These are phyloP conservation scores for Pythium apleroticum DNA, from an alignment of 352 stramenopile species.

Conservation along the genomic window DNA sequence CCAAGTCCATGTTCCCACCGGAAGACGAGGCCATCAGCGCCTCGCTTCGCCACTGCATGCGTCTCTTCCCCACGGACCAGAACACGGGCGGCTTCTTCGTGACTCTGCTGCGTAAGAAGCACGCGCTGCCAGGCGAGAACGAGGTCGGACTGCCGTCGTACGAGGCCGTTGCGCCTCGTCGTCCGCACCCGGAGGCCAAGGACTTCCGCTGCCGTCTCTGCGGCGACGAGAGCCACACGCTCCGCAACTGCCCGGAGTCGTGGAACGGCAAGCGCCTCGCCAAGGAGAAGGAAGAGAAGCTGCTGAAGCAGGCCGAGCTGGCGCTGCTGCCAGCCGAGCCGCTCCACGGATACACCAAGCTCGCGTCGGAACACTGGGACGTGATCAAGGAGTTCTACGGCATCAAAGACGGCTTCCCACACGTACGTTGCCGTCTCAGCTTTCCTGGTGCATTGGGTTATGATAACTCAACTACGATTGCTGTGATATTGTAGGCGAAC, in stretches of 20 bases:
- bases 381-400: slow-evolving; percentile 68
- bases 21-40: slow-evolving; percentile 37
- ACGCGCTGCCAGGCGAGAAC: slow-evolving; percentile 31
- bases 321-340: slow-evolving; percentile 17
- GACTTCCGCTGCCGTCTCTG: slow-evolving; percentile 38
- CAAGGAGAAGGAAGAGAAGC: slow-evolving; percentile 22
- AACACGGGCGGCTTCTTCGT: slow-evolving; percentile 99
- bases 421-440: slow-evolving; percentile 29
- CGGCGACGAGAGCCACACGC: slow-evolving; percentile 28
- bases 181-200: slow-evolving; percentile 23
- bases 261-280: slow-evolving; percentile 32
- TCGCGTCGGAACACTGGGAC: slow-evolving; percentile 52
- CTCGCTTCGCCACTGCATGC: slow-evolving; percentile 81
- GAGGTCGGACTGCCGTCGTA: slow-evolving; percentile 48
- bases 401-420: slow-evolving; percentile 52
- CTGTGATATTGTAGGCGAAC: slow-evolving; percentile 36
- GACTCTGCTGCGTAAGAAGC: slow-evolving; percentile 89
- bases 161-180: slow-evolving; percentile 29
- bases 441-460: neutral
- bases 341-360: slow-evolving; percentile 51
- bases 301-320: slow-evolving; percentile 16
- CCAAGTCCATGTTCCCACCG: slow-evolving; percentile 84
- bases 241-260: slow-evolving; percentile 43
- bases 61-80: slow-evolving; percentile 96
- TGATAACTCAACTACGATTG: slow-evolving; percentile 1